These are phyloP conservation scores for Periconia sp. DNA, from an alignment of 2,329 filamentous ascomycete genomes.

Conservation along the genomic window DNA sequence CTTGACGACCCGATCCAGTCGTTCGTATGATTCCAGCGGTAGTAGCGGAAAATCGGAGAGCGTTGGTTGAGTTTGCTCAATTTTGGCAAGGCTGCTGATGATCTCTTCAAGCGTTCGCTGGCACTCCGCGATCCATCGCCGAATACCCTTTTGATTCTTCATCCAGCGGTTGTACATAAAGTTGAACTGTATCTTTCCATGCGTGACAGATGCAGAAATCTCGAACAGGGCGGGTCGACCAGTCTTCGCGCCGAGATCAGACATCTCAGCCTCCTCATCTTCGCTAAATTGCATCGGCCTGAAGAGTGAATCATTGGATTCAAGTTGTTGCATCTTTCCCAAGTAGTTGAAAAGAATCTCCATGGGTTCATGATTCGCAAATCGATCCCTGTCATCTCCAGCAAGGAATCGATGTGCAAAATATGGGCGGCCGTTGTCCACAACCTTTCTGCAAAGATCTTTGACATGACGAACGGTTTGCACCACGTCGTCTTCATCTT, in stretches of 20 bases:
- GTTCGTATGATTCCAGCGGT: slow-evolving; percentile 37
- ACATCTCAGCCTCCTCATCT: slow-evolving; percentile 31
- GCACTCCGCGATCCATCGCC: slow-evolving; percentile 41
- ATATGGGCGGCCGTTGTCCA: slow-evolving; percentile 56
- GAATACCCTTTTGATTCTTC: slow-evolving; percentile 40
- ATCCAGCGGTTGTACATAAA: slow-evolving; percentile 43
- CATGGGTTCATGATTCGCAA: slow-evolving; percentile 55
- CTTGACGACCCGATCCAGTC: slow-evolving; percentile 36
- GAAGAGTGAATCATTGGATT: slow-evolving; percentile 56
- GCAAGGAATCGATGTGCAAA: slow-evolving; percentile 50
- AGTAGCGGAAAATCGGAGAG: slow-evolving; percentile 40
- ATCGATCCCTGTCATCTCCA: slow-evolving; percentile 31
- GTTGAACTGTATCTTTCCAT: slow-evolving; percentile 32
- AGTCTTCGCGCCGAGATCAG: slow-evolving; percentile 34
- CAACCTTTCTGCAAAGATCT: slow-evolving; percentile 55
- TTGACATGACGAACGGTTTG: slow-evolving; percentile 61
- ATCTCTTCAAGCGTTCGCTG: slow-evolving; percentile 39
- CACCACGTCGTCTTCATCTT: slow-evolving; percentile 57
- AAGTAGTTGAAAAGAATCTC: slow-evolving; percentile 66
- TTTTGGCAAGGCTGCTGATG: slow-evolving; percentile 25
- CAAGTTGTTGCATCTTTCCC: slow-evolving; percentile 58
- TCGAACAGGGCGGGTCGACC: slow-evolving; percentile 39
- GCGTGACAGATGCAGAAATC: slow-evolving; percentile 31
- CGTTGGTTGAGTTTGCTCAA: slow-evolving; percentile 34
- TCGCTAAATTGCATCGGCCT: slow-evolving; percentile 30